Percentiles rank a stretch among this genome's conserved stretches.
Conservation (phyloP, 2,329 filamentous ascomycete genomes). For the Diaporthe destruens region DNA sequence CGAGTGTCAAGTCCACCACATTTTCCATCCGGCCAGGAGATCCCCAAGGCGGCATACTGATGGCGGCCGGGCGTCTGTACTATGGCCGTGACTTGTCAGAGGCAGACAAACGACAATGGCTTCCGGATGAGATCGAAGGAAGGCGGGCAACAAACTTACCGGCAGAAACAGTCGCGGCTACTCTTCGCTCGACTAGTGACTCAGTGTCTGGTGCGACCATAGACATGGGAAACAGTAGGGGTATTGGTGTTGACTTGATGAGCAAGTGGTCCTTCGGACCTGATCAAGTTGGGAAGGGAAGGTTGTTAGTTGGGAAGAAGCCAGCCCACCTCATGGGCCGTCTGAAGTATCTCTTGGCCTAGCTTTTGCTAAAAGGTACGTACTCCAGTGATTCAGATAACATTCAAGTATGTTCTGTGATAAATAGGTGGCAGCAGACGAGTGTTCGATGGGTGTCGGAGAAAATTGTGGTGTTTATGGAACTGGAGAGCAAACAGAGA, state of each 20-base stretch:
- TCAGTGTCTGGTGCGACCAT: no score
- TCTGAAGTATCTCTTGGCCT: background rate
- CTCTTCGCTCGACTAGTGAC: background rate
- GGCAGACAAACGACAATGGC: background rate
- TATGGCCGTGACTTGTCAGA: background rate
- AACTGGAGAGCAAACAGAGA: background rate
- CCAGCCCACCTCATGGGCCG: background rate
- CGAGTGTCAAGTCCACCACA: constrained; percentile 9
- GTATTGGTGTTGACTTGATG: background rate
- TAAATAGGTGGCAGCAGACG: background rate
- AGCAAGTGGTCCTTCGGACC: background rate
- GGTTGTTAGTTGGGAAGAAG: background rate
- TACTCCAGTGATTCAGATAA: background rate
- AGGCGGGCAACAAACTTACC: background rate
- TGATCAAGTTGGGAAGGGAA: background rate
- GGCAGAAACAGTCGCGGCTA: background rate
- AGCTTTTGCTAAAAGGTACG: background rate
- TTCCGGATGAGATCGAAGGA: background rate
- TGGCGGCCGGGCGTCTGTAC: background rate
- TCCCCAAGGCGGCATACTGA: background rate
- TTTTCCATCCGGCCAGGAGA: background rate
- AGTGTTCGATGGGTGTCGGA: background rate
- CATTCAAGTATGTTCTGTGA: no score
- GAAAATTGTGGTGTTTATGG: background rate
- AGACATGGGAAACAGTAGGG: background rate